Conservation (phyloP, 2,329 filamentous ascomycete species). For the Aureobasidium sp. region DNA sequence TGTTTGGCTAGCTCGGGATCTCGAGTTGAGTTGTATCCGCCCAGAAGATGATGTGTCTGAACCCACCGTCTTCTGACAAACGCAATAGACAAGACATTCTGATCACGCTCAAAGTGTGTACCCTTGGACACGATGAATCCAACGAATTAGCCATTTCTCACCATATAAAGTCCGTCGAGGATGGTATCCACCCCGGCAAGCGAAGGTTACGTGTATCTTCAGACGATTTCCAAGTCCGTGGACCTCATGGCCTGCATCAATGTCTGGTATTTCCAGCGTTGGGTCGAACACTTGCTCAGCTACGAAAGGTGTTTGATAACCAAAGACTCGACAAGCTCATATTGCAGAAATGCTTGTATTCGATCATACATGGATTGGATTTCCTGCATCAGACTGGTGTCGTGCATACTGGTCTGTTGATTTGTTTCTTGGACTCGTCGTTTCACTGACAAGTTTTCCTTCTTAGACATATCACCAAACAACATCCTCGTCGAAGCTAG, state of each 20-base stretch:
- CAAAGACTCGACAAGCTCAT: slow-evolving; percentile 8
- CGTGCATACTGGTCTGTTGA: slow-evolving; percentile 22
- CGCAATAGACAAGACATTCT: not conserved
- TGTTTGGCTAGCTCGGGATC: slow-evolving; percentile 35
- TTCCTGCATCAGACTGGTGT: slow-evolving; percentile 21
- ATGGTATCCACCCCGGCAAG: not conserved
- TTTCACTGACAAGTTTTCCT: slow-evolving; percentile 10
- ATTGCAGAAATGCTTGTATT: slow-evolving; percentile 18
- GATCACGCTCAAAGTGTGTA: slow-evolving; percentile 15
- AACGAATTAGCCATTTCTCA: slow-evolving; percentile 17
- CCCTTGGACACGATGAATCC: not conserved
- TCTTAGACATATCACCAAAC: slow-evolving; percentile 22
- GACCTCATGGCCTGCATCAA: slow-evolving; percentile 17
- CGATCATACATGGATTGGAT: slow-evolving; percentile 17
- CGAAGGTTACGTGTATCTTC: slow-evolving; percentile 12
- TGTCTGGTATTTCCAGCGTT: slow-evolving; percentile 19
- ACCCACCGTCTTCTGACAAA: not conserved
- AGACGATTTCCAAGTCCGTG: slow-evolving; percentile 15
- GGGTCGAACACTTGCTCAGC: slow-evolving; percentile 18
- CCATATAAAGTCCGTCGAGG: slow-evolving; percentile 14
- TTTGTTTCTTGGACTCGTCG: no score
- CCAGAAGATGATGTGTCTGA: no score
- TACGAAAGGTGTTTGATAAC: slow-evolving; percentile 15
- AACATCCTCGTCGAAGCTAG: slow-evolving; percentile 21
- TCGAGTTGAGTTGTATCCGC: slow-evolving; percentile 12